Evolutionary conservation across 2,329 filamentous ascomycete species (phyloP).

Genomic region (Blumeria graminis): DNA sequence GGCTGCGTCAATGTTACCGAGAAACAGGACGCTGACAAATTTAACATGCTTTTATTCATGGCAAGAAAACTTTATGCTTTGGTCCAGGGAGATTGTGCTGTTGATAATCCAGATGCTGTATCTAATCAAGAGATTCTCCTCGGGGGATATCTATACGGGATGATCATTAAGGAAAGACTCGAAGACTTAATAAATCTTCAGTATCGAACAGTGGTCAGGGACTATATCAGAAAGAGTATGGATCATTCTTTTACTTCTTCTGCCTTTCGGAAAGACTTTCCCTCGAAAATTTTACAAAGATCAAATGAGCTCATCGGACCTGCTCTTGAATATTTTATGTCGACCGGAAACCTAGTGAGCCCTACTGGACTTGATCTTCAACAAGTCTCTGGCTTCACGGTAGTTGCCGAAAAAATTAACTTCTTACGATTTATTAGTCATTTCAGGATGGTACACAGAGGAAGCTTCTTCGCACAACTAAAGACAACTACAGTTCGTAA

Average conservation of each 20-base stretch:
- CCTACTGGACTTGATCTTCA: constrained; percentile 83
- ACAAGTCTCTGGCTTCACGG: constrained; percentile 82
- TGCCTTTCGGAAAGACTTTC: constrained; percentile 59
- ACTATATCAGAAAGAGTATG: constrained; percentile 29
- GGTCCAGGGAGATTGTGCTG: constrained; percentile 73
- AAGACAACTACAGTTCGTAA: constrained; percentile 96
- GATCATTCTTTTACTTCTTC: constrained; percentile 53
- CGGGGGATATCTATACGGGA: constrained; percentile 79
- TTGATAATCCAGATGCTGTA: constrained; percentile 90
- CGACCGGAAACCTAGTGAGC: constrained; percentile 81
- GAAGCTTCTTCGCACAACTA: constrained; percentile 92
- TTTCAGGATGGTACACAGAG: constrained; percentile 97
- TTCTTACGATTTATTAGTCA: constrained; percentile 97
- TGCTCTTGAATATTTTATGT: constrained; percentile 81
- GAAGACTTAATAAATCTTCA: constrained; percentile 56
- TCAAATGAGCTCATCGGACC: constrained; percentile 67
- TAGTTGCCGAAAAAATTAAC: constrained; percentile 97
- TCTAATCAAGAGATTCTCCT: constrained; percentile 90
- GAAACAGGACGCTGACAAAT: constrained; percentile 73
- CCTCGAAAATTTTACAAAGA: constrained; percentile 50
- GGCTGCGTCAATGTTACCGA: constrained; percentile 68
- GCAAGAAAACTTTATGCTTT: constrained; percentile 83
- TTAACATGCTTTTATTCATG: constrained; percentile 86
- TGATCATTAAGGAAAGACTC: constrained; percentile 83
- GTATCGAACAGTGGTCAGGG: constrained; percentile 27